Percentiles rank a stretch among this genome's conserved stretches.
These are phyloP conservation scores for Parastagonospora avenae DNA, from an alignment of 2,329 filamentous ascomycete genomes.

Conservation along the genomic window DNA sequence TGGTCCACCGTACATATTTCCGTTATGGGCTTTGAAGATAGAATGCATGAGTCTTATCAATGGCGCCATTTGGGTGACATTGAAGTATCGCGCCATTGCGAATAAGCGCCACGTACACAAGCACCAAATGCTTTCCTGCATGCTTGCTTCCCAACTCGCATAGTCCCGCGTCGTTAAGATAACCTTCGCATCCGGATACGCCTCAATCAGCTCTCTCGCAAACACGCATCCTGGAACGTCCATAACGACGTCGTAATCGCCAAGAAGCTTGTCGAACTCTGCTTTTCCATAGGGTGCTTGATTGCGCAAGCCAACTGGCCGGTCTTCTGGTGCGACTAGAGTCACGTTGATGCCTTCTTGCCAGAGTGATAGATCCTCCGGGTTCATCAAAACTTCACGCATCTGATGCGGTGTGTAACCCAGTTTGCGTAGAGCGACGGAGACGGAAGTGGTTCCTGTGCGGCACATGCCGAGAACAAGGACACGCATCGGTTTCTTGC, in stretches of 20 bases:
- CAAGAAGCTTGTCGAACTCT: constrained; percentile 56
- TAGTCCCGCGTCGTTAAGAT: constrained; percentile 38
- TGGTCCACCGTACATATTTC: constrained; percentile 28
- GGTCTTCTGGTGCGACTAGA: constrained; percentile 19
- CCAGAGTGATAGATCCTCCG: constrained; percentile 29
- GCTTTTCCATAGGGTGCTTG: constrained; percentile 31
- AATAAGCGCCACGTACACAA: constrained; percentile 32
- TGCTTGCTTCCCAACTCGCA: constrained; percentile 32
- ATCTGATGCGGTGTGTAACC: constrained; percentile 35
- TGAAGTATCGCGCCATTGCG: constrained; percentile 18
- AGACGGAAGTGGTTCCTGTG: constrained; percentile 67
- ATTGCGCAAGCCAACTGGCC: constrained; percentile 10
- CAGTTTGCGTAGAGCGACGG: constrained; percentile 51
- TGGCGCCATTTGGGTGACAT: constrained; percentile 29
- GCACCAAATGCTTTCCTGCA: constrained; percentile 32
- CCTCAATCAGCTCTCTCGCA: constrained; percentile 32
- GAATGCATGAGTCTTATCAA: constrained; percentile 27
- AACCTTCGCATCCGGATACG: constrained; percentile 42
- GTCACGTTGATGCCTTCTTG: constrained; percentile 37
- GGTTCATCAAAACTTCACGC: constrained; percentile 25
- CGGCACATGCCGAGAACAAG: constrained; percentile 71
- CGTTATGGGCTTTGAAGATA: constrained; percentile 28
- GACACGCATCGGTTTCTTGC: constrained; percentile 73
- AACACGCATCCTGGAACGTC: constrained; percentile 39
- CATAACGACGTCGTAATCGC: constrained; percentile 47